A percentile compares a stretch with the other conserved stretches of the same genome.
Evolutionary conservation across 2,329 filamentous ascomycete species (phyloP).

Genomic region (Ilyonectria destructans): DNA sequence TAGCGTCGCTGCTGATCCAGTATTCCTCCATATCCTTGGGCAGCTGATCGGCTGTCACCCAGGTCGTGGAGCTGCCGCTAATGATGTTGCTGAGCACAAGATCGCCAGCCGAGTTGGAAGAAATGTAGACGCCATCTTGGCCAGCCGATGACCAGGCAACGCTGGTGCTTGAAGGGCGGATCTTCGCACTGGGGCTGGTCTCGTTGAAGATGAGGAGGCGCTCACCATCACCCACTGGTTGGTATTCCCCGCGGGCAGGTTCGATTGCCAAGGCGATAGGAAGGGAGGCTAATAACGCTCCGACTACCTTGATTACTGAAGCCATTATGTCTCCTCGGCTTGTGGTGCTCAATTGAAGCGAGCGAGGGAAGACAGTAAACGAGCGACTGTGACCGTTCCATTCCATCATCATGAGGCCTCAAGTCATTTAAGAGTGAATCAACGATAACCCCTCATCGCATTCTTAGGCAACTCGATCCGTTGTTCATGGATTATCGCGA

Average conservation of each 20-base stretch:
- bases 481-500: not conserved
- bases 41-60: slow-evolving; percentile 72
- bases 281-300: slow-evolving; percentile 42
- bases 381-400: not conserved
- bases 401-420: not conserved
- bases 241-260: slow-evolving; percentile 68
- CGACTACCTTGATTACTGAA: slow-evolving; percentile 22
- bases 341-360: not conserved
- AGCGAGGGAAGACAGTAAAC: not conserved
- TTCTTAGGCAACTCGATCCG: not conserved
- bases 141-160: slow-evolving; percentile 73
- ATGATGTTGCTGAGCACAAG: slow-evolving; percentile 75
- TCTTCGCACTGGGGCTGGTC: slow-evolving; percentile 64
- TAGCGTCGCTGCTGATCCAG: slow-evolving; percentile 74
- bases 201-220: slow-evolving; percentile 74
- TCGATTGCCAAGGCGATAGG: slow-evolving; percentile 57
- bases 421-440: not conserved
- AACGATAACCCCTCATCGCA: not conserved
- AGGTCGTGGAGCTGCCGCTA: slow-evolving; percentile 69
- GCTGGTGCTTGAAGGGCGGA: slow-evolving; percentile 64
- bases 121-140: slow-evolving; percentile 75
- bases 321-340: slow-evolving; percentile 27
- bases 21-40: slow-evolving; percentile 71
- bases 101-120: slow-evolving; percentile 64
- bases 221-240: slow-evolving; percentile 70